Evolutionary conservation across 176 grass and related monocot species (phyloP).

Genomic region (Bolboschoenus planiculmis): DNA sequence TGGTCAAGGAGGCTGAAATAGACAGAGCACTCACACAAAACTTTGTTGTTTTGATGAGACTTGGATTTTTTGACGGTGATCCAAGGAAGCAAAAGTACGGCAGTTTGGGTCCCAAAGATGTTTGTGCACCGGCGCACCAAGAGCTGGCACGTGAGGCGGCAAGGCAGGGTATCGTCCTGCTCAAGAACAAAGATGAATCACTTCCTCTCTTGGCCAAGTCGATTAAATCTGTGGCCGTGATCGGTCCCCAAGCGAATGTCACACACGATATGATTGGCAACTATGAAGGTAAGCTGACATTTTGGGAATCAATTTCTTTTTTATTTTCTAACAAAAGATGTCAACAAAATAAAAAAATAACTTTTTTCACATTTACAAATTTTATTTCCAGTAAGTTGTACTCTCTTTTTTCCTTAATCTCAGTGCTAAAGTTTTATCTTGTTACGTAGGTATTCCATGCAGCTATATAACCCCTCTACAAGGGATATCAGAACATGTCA

Average conservation of each 20-base stretch:
- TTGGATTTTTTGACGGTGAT: constrained; percentile 85
- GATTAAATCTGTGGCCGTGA: constrained; percentile 60
- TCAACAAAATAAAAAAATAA: not conserved
- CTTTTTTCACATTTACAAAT: not conserved
- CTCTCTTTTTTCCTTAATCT: not conserved
- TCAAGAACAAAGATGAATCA: constrained; percentile 49
- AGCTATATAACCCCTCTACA: constrained; percentile 65
- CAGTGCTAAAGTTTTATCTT: not conserved
- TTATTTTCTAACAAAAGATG: not conserved
- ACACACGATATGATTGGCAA: constrained; percentile 90
- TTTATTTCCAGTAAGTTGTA: not conserved
- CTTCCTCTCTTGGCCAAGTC: constrained; percentile 53
- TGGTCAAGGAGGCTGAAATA: constrained; percentile 54
- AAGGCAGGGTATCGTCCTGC: constrained; percentile 81
- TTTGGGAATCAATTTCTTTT: not conserved
- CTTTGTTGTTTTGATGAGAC: constrained; percentile 53
- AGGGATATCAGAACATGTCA: constrained; percentile 42
- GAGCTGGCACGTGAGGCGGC: constrained; percentile 75
- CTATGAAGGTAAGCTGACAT: constrained; percentile 46
- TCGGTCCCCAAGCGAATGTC: constrained; percentile 79
- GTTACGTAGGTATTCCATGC: constrained; percentile 57
- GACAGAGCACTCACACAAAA: constrained; percentile 73
- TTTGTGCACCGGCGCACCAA: constrained; percentile 59
- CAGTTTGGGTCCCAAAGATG: constrained; percentile 51
- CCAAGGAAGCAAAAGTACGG: constrained; percentile 50